Evolutionary conservation across 1,284 basidiomycete species (phyloP), one percentile per base, ranked within the genome.

Genomic region (Somion occarium): DNA sequence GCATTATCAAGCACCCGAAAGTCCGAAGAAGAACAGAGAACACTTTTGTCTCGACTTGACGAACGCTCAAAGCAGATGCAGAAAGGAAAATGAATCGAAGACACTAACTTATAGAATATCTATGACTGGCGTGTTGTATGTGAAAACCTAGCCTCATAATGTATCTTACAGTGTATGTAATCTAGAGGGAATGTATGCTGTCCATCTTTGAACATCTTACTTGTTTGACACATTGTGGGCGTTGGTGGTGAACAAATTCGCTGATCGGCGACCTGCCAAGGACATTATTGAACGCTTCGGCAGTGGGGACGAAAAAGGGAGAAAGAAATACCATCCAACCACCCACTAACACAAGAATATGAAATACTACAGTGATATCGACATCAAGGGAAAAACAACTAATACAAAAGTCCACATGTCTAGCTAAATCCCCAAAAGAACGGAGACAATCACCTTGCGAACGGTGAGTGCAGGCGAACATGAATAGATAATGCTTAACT

Each of bases 11-110:
- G 56, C 44, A 34, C 49, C 11, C n/a, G 23, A n/a, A 58, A 53
- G 50, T 52, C 52, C n/a, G 42, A 38, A n/a, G 52, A 54, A 11
- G 52, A 58, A 43, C 56, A 58, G 44, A 50, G 42, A n/a, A 48
- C 51, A 2, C 24, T 56, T 23, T 38, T 58, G 11, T 47, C 44
- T 23, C 34, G 41, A 20, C 37, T 58, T 5, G 54, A 58, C 37
- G 25, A 53, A 18, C 49, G 53, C 26, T 43, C 41, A 5, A n/a
- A 30, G 24, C 12, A 44, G 25, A 49, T n/a, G 23, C 22, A 22
- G 38, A 47, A 47, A 47, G 27, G 11, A 13, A 23, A 7, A 15
- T 7, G 15, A 34, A 34, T 15, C 30, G 7, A 34, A 34, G 15
- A 7, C 30, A 34, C 7, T 34, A 34, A 34, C 30, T 34, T 34